Percentiles rank a stretch among this genome's conserved stretches.
These are phyloP conservation scores for Colletotrichum tropicale DNA, from an alignment of 2,329 filamentous ascomycete genomes.

Conservation along the genomic window DNA sequence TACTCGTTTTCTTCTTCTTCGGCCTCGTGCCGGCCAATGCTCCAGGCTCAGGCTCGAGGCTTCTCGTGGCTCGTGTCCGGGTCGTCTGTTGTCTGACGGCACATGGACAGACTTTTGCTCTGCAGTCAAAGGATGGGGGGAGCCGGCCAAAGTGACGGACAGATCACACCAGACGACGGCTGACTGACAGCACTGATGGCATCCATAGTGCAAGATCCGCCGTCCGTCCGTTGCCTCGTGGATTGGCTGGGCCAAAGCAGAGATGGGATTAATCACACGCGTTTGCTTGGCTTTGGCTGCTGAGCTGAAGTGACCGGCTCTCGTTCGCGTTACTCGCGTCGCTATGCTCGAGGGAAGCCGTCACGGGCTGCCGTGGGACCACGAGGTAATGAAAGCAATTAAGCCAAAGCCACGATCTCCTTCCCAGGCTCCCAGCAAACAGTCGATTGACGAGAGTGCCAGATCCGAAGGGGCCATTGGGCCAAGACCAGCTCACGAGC, in stretches of 20 bases:
- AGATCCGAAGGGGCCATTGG: not conserved
- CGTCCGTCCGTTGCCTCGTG: not conserved
- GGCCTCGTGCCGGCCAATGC: not conserved
- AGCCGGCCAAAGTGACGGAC: not conserved
- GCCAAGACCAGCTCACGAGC: not conserved
- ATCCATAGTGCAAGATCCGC: not conserved
- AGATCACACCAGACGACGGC: constrained; percentile 8
- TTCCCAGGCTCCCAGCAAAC: not conserved
- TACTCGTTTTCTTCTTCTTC: not conserved
- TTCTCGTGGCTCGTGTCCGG: not conserved
- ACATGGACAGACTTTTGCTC: not conserved
- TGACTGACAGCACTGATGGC: constrained; percentile 12
- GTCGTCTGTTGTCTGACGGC: not conserved
- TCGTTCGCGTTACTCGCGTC: not conserved
- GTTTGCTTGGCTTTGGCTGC: not conserved
- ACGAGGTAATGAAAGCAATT: not conserved
- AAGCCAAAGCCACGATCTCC: not conserved
- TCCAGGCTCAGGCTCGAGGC: not conserved
- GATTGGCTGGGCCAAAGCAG: not conserved
- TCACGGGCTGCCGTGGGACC: not conserved
- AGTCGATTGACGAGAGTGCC: not conserved
- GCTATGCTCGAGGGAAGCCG: not conserved
- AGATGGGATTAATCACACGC: not conserved
- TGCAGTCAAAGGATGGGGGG: not conserved
- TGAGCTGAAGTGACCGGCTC: not conserved